Conservation (phyloP, 495 filamentous ascomycete genomes). For the Daldinia caldariorum region DNA sequence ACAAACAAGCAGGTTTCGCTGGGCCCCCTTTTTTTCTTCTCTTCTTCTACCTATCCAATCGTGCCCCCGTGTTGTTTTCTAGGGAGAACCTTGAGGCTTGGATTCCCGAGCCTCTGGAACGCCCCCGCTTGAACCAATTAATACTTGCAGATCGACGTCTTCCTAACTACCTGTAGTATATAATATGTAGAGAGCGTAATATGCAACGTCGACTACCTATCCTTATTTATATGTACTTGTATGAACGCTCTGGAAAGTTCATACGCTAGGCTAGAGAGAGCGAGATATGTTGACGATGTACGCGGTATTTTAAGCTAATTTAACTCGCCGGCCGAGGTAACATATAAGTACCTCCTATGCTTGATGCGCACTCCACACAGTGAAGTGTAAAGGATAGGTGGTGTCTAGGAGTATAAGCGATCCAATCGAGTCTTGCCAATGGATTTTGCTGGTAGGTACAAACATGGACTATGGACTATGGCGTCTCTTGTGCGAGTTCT, state of each 20-base stretch:
- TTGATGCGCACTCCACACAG: conserved; percentile 15
- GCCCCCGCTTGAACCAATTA: not conserved
- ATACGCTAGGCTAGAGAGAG: not conserved
- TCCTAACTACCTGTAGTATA: too few relatives aligned
- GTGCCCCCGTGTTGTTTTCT: not conserved
- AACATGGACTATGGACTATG: conserved; percentile 7
- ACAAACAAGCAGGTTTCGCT: not conserved
- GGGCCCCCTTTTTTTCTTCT: not conserved
- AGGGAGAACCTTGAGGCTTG: not conserved
- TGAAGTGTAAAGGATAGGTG: not conserved
- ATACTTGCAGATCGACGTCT: not conserved
- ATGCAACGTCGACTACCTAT: not conserved
- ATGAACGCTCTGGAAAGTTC: conserved; percentile 1
- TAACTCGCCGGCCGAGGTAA: conserved; percentile 8
- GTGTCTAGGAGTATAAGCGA: conserved; percentile 20
- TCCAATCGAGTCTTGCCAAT: conserved; percentile 19
- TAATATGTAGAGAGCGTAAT: not conserved
- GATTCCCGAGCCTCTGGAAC: not conserved
- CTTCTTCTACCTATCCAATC: too few relatives aligned
- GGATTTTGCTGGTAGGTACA: conserved; percentile 3
- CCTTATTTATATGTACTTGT: not conserved
- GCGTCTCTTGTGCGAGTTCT: conserved; percentile 1
- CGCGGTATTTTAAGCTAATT: conserved; percentile 6
- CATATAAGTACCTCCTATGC: conserved; percentile 2
- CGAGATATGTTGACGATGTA: conserved; percentile 2